These are phyloP conservation scores for Fusarium siculi DNA, from an alignment of 2,329 filamentous ascomycete species.

Conservation along the genomic window DNA sequence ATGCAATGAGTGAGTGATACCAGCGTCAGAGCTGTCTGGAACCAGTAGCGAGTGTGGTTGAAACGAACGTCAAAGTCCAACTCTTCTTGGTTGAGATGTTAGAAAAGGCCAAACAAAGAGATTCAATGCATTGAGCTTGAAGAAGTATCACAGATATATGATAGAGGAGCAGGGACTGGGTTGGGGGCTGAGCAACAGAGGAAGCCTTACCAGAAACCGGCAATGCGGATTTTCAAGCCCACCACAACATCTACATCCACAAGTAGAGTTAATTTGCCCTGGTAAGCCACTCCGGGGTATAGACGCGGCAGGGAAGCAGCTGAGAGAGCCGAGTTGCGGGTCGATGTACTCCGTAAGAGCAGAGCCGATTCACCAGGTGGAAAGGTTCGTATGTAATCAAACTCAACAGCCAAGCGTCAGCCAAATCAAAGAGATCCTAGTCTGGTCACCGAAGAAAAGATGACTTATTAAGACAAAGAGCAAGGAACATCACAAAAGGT, in stretches of 20 bases:
- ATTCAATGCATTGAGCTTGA: conserved; percentile 6
- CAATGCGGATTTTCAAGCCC: conserved; percentile 12
- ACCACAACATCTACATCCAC: conserved; percentile 23
- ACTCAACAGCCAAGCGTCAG: conserved; percentile 21
- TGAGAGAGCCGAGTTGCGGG: conserved; percentile 16
- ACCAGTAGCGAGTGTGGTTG: conserved; percentile 30
- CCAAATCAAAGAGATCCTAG: conserved; percentile 17
- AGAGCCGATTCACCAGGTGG: conserved; percentile 16
- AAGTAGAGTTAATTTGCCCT: conserved; percentile 28
- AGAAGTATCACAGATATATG: conserved; percentile 36
- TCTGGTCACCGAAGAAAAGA: conserved; percentile 3
- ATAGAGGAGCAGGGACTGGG: conserved; percentile 17
- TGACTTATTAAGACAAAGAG: conserved; percentile 19
- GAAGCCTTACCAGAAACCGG: conserved; percentile 35
- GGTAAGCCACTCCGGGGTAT: conserved; percentile 30
- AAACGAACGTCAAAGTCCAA: conserved; percentile 26
- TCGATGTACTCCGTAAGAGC: not conserved
- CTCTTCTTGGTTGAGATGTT: conserved; percentile 12
- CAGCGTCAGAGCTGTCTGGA: conserved; percentile 4
- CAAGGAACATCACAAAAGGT: conserved; percentile 30
- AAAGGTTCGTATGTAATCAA: conserved; percentile 17
- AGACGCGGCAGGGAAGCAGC: conserved; percentile 14
- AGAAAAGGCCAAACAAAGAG: conserved; percentile 5
- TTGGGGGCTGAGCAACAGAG: conserved; percentile 39
- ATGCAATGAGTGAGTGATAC: conserved; percentile 21